Conservation (phyloP, 2,329 filamentous ascomycete genomes). For the Bipolaris gigantea region DNA sequence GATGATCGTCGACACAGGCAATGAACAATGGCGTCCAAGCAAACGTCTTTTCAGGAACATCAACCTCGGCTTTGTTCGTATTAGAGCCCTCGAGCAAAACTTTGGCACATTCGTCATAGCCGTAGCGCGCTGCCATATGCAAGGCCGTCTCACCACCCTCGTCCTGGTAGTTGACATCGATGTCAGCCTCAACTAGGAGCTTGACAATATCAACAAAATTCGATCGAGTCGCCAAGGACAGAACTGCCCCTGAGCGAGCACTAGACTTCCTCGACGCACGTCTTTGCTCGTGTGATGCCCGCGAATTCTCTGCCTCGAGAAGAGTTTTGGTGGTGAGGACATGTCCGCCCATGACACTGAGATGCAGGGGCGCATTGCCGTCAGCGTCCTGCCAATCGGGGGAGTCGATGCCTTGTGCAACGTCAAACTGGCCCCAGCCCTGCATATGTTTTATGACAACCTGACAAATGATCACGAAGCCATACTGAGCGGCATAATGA, state of each 20-base stretch:
- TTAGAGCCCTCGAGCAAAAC: constrained; percentile 72
- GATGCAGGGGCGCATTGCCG: constrained; percentile 85
- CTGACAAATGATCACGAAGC: constrained; percentile 87
- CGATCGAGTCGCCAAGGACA: constrained; percentile 84
- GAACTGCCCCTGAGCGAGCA: constrained; percentile 81
- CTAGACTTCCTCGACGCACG: constrained; percentile 68
- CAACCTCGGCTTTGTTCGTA: constrained; percentile 72
- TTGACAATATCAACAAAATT: constrained; percentile 84
- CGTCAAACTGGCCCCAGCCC: constrained; percentile 83
- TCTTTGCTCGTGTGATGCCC: constrained; percentile 64
- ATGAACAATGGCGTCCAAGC: constrained; percentile 96
- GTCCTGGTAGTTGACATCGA: constrained; percentile 93
- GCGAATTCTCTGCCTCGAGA: constrained; percentile 78
- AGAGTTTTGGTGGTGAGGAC: constrained; percentile 80
- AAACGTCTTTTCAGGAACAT: constrained; percentile 80
- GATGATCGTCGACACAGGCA: constrained; percentile 84
- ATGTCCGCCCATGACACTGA: constrained; percentile 90
- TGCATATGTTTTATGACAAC: constrained; percentile 87
- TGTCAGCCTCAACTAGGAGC: constrained; percentile 83
- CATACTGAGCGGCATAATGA: constrained; percentile 94
- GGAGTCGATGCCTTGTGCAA: constrained; percentile 83
- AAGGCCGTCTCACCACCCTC: constrained; percentile 87
- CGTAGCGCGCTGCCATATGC: constrained; percentile 87
- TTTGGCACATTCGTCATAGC: constrained; percentile 77
- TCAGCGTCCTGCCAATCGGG: constrained; percentile 89